Evolutionary conservation across 805 yeast species (phyloP).

Genomic region (Diddensiella caesifluorescens): DNA sequence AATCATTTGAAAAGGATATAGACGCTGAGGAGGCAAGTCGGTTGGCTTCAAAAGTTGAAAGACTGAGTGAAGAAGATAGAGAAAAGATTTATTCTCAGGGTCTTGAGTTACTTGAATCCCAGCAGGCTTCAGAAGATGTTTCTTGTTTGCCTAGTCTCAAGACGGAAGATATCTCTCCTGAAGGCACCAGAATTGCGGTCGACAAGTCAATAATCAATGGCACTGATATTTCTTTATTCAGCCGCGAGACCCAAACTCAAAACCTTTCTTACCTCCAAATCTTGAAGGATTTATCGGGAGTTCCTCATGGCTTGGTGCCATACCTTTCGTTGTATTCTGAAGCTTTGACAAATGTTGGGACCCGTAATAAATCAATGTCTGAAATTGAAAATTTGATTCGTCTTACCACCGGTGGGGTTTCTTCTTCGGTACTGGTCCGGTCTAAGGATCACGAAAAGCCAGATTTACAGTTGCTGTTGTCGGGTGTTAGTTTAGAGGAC

Average conservation of each 20-base stretch:
- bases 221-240: slow-evolving; percentile 19
- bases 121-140: slow-evolving; percentile 64
- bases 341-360: slow-evolving; percentile 84
- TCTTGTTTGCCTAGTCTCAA: slow-evolving; percentile 75
- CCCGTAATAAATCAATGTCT: slow-evolving; percentile 61
- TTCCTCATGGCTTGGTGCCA: slow-evolving; percentile 60
- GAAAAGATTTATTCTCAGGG: slow-evolving; percentile 58
- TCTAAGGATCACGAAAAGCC: slow-evolving; percentile 36
- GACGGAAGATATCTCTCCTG: slow-evolving; percentile 60
- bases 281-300: slow-evolving; percentile 49
- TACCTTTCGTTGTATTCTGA: slow-evolving; percentile 73
- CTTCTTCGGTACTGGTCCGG: slow-evolving; percentile 53
- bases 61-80: slow-evolving; percentile 51
- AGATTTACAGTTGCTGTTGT: slow-evolving; percentile 48
- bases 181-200: slow-evolving; percentile 21
- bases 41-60: slow-evolving; percentile 39
- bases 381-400: slow-evolving; percentile 82
- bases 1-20: slow-evolving; percentile 45
- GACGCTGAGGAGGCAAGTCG: slow-evolving; percentile 53
- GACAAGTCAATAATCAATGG: slow-evolving; percentile 8
- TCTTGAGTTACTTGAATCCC: slow-evolving; percentile 52
- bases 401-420: slow-evolving; percentile 77
- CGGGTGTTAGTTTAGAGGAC: slow-evolving; percentile 65
- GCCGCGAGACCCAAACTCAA: slow-evolving; percentile 33
- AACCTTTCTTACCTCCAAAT: slow-evolving; percentile 76